Evolutionary conservation across 2,329 filamentous ascomycete genomes (phyloP), one percentile per base, ranked within the genome.

Genomic region (Aspergillus tamarii): DNA sequence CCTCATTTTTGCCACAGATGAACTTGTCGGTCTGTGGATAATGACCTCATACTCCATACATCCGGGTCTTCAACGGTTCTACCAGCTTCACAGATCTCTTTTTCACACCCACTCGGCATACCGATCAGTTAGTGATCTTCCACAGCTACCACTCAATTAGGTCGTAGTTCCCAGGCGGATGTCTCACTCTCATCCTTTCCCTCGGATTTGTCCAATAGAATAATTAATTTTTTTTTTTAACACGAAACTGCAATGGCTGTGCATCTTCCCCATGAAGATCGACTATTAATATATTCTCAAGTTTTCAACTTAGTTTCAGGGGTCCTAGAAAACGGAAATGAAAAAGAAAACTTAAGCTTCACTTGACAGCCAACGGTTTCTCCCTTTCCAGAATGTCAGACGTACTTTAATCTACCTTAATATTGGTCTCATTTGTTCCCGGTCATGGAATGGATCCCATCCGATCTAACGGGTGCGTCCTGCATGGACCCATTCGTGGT

Each of bases 51-150:
- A 52, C 28, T 28, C 34, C 48, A 52, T 32, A 10, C 4, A 6
- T n/a, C 19, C 8, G 23, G 14, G 26, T 19, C 26, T 10, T 50
- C 14, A 41, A 41, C 19, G 39, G 43, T 28, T 48, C 45, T 16
- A n/a, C 16, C 46, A n/a, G 23, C 16, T 23, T 46, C 4, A 21
- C 21, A n/a, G 48, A 52, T 52, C 48, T 34, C 23, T 21, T 46
- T 21, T 16, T 4, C 28, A 32, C 48, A 34, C 28, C 52, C 52
- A 55, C 32, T 55, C 50, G 30, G 21, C 50, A 36, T 34, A 54
- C 52, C 32, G 52, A 41, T 55, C 52, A 55, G 52, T 55, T 23
- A 55, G 26, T 23, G 52, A 55, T 55, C 52, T 39, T 55, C 52
- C 30, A 14, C 23, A 55, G 32, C 32, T 55, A 39, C 32, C 52